Evolutionary conservation across 306 rosid species (phyloP).

Genomic region (Medicago lupulina): DNA sequence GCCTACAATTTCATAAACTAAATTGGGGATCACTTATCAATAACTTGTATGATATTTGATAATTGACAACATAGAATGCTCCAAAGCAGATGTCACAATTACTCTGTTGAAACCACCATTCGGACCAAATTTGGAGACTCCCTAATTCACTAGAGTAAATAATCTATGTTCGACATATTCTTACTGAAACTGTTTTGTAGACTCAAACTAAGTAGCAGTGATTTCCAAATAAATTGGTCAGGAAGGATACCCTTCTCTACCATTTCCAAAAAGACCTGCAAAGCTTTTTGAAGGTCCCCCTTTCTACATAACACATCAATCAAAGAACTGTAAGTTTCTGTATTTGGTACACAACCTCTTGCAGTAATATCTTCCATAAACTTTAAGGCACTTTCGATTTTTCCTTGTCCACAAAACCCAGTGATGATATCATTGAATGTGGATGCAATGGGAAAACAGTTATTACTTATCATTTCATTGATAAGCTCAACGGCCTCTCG

Average conservation of each 20-base stretch:
- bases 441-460: slow-evolving; percentile 60
- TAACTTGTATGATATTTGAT: not conserved
- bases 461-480: slow-evolving; percentile 65
- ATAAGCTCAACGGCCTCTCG: slow-evolving; percentile 68
- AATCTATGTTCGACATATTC: slow-evolving; percentile 34
- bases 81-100: slow-evolving; percentile 3
- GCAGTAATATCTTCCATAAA: slow-evolving; percentile 62
- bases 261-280: slow-evolving; percentile 55
- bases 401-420: slow-evolving; percentile 61
- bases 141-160: slow-evolving; percentile 36
- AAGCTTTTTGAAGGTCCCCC: slow-evolving; percentile 64
- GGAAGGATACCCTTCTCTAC: slow-evolving; percentile 60
- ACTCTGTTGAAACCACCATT: not conserved
- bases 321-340: slow-evolving; percentile 55
- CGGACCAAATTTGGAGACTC: slow-evolving; percentile 28
- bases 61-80: slow-evolving; percentile 1
- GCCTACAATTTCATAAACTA: not conserved
- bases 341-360: slow-evolving; percentile 61
- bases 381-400: slow-evolving; percentile 59
- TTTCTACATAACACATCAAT: slow-evolving; percentile 55
- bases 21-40: not conserved
- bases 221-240: slow-evolving; percentile 58
- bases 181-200: slow-evolving; percentile 49
- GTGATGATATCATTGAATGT: slow-evolving; percentile 64
- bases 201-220: slow-evolving; percentile 50